A percentile compares a stretch with the other conserved stretches of the same genome.
These are phyloP conservation scores for Trichosporon inkin DNA, from an alignment of 1,284 basidiomycete species.

Conservation along the genomic window DNA sequence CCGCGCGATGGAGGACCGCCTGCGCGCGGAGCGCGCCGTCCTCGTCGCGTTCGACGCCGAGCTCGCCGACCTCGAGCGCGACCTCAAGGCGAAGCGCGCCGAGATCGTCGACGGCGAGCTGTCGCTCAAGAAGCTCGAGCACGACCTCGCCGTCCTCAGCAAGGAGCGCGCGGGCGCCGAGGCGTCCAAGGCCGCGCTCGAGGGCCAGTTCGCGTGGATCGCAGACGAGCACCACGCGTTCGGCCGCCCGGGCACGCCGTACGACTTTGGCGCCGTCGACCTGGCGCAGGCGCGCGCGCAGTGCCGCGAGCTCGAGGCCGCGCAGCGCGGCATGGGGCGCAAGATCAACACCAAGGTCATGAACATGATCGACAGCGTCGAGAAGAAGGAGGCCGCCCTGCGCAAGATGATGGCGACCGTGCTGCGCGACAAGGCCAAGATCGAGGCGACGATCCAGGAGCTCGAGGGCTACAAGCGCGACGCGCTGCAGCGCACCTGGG, in stretches of 20 bases:
- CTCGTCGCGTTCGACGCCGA: constrained; percentile 84
- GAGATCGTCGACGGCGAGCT: constrained; percentile 70
- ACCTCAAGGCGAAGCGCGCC: constrained; percentile 76
- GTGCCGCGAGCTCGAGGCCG: constrained; percentile 70
- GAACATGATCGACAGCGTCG: constrained; percentile 92
- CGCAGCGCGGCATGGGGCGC: constrained; percentile 84
- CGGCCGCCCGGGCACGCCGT: constrained; percentile 73
- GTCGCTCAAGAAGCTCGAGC: constrained; percentile 58
- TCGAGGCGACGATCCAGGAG: constrained; percentile 88
- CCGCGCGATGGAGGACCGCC: constrained; percentile 64
- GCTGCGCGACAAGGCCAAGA: constrained; percentile 90
- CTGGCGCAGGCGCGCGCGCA: constrained; percentile 62
- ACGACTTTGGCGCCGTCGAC: constrained; percentile 76
- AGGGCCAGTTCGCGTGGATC: constrained; percentile 87
- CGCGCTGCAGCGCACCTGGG: constrained; percentile 89
- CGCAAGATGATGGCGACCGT: constrained; percentile 88
- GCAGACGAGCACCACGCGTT: constrained; percentile 78
- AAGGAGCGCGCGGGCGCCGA: constrained; percentile 59
- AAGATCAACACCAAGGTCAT: constrained; percentile 94
- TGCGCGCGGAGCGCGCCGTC: constrained; percentile 78
- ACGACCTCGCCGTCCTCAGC: constrained; percentile 54
- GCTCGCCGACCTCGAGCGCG: constrained; percentile 71
- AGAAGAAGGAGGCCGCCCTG: constrained; percentile 84
- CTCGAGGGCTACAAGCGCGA: constrained; percentile 92
- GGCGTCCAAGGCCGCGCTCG: constrained; percentile 57